Evolutionary conservation across 2,329 filamentous ascomycete genomes (phyloP).

Genomic region (Aureobasidium subglaciale): DNA sequence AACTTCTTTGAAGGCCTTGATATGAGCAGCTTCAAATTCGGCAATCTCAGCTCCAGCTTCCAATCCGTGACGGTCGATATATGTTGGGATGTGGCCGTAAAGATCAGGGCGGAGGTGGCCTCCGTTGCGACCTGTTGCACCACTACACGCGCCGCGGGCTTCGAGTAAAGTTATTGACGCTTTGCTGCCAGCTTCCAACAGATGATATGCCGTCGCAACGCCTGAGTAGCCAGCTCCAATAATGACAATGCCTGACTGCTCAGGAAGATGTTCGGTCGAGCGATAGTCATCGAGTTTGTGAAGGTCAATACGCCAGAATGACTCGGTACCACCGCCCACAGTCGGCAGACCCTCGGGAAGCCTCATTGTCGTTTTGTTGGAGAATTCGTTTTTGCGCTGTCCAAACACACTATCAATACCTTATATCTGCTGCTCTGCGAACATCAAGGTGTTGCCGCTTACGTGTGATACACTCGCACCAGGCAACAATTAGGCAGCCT

Average conservation of each 20-base stretch:
- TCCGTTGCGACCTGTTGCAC: constrained; percentile 61
- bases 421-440: background rate
- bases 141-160: constrained; percentile 68
- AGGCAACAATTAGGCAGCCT: background rate
- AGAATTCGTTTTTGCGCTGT: background rate
- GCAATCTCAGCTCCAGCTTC: constrained; percentile 29
- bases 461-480: background rate
- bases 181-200: constrained; percentile 30
- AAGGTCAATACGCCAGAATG: constrained; percentile 40
- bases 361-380: background rate
- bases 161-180: constrained; percentile 60
- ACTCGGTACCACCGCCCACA: background rate
- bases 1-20: constrained; percentile 33
- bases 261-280: constrained; percentile 55
- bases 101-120: constrained; percentile 39
- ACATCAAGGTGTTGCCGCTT: background rate
- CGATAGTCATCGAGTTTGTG: constrained; percentile 48
- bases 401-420: background rate
- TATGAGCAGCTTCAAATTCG: constrained; percentile 31
- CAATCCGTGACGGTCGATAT: constrained; percentile 22
- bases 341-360: constrained; percentile 7
- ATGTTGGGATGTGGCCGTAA: constrained; percentile 31
- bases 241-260: constrained; percentile 57
- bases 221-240: constrained; percentile 68
- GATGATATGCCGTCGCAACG: constrained; percentile 25